phyloP scores from a whole-genome alignment of 768 basidiomycete species.

The Tricholoma saponaceum region DNA sequence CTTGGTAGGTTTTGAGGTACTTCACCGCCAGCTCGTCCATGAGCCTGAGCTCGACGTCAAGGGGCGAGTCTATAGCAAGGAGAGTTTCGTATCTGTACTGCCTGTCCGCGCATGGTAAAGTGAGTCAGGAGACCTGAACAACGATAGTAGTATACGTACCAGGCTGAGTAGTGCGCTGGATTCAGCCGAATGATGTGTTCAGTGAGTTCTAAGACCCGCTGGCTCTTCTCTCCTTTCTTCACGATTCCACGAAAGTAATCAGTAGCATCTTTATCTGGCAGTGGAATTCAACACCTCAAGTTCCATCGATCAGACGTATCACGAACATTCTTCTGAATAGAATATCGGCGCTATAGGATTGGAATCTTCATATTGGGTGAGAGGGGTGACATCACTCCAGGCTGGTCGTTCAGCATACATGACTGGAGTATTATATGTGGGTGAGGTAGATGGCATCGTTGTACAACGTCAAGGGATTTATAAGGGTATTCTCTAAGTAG shows the following conservation, averaged over 20 bases:
- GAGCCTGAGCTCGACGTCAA: slow-evolving; percentile 74
- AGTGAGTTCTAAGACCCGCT: slow-evolving; percentile 81
- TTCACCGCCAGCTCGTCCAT: slow-evolving; percentile 86
- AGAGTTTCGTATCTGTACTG: slow-evolving; percentile 93
- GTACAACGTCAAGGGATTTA: not conserved
- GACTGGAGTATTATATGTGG: slow-evolving; percentile 6
- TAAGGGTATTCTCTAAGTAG: not conserved
- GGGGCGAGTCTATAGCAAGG: slow-evolving; percentile 56
- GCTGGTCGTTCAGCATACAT: slow-evolving; percentile 62
- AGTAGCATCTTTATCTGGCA: slow-evolving; percentile 85
- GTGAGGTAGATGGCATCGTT: slow-evolving; percentile 9
- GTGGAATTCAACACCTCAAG: not conserved
- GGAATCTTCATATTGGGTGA: slow-evolving; percentile 75
- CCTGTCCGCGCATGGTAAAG: slow-evolving; percentile 41
- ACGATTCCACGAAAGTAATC: slow-evolving; percentile 88
- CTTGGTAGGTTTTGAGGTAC: slow-evolving; percentile 94
- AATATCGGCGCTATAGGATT: slow-evolving; percentile 89
- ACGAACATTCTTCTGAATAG: slow-evolving; percentile 84
- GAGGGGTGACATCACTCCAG: slow-evolving; percentile 78
- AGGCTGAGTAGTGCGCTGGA: slow-evolving; percentile 96
- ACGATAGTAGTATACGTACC: slow-evolving; percentile 47
- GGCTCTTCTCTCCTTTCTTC: slow-evolving; percentile 71
- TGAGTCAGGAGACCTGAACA: not conserved
- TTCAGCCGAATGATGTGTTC: slow-evolving; percentile 87
- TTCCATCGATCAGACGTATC: not conserved